Conservation (phyloP, 2,329 filamentous ascomycete species). For the Zymoseptoria ardabiliae region DNA sequence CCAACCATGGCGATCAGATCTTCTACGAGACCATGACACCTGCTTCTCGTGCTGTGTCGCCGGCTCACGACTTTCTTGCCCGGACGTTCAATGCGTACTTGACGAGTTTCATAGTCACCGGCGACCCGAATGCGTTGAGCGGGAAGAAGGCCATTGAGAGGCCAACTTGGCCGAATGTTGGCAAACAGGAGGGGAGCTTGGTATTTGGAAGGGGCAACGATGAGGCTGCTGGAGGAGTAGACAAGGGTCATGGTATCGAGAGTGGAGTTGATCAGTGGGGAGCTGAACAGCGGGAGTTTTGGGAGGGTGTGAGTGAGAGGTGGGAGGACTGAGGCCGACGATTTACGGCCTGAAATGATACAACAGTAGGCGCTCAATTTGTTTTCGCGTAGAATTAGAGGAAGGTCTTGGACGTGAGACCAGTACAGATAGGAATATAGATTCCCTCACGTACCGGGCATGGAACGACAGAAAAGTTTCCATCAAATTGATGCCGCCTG, state of each 20-base stretch:
- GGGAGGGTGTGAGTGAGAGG: not conserved
- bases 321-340: not conserved
- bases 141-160: constrained; percentile 17
- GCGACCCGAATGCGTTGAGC: constrained; percentile 25
- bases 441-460: not conserved
- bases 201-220: constrained; percentile 57
- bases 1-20: constrained; percentile 32
- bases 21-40: constrained; percentile 28
- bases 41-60: constrained; percentile 17
- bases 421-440: no score
- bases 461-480: no score
- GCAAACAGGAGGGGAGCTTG: constrained; percentile 27
- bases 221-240: constrained; percentile 37
- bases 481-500: not conserved
- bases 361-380: no score
- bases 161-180: constrained; percentile 22
- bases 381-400: no score
- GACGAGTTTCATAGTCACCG: constrained; percentile 28
- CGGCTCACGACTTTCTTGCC: constrained; percentile 27
- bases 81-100: constrained; percentile 27
- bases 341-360: not conserved
- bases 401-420: no score
- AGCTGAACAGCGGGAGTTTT: not conserved
- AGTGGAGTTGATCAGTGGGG: not conserved
- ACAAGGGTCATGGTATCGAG: not conserved